Conservation (phyloP, 2,329 filamentous ascomycete genomes). For the Davidsoniella australis region DNA sequence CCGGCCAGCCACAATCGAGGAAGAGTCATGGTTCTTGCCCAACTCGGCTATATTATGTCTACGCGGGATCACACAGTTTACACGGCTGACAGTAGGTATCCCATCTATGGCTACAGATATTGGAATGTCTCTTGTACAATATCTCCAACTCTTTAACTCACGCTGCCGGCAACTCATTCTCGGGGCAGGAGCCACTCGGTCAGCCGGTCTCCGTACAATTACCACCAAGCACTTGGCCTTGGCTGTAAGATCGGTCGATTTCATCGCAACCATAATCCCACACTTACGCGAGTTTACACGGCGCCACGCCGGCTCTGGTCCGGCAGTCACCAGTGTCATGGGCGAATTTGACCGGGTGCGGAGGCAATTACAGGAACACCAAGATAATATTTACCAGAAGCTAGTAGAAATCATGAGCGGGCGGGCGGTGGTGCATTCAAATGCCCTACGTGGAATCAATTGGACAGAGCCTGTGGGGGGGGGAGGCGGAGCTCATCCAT, state of each 20-base stretch:
- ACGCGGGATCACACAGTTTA: conserved; percentile 62
- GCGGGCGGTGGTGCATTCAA: conserved; percentile 56
- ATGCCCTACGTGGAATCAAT: conserved; percentile 54
- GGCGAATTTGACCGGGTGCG: conserved; percentile 80
- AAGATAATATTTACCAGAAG: conserved; percentile 81
- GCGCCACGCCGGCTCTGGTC: conserved; percentile 42
- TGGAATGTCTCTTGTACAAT: conserved; percentile 61
- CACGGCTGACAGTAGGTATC: conserved; percentile 68
- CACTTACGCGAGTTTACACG: conserved; percentile 85
- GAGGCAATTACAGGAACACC: conserved; percentile 71
- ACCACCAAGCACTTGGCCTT: conserved; percentile 89
- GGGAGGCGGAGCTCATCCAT: conserved; percentile 31
- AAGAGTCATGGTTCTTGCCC: conserved; percentile 72
- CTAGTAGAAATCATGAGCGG: conserved; percentile 82
- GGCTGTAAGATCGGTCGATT: conserved; percentile 74
- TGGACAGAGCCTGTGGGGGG: conserved; percentile 34
- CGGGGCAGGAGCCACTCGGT: conserved; percentile 76
- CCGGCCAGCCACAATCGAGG: conserved; percentile 61
- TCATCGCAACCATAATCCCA: conserved; percentile 72
- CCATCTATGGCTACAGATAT: conserved; percentile 81
- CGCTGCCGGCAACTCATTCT: conserved; percentile 92
- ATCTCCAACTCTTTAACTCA: conserved; percentile 87
- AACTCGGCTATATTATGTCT: conserved; percentile 69
- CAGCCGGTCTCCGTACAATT: conserved; percentile 86
- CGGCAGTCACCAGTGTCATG: conserved; percentile 42